Base-by-base conservation (phyloP, 2,329 filamentous ascomycete species). In the Penicillium paneum region DNA sequence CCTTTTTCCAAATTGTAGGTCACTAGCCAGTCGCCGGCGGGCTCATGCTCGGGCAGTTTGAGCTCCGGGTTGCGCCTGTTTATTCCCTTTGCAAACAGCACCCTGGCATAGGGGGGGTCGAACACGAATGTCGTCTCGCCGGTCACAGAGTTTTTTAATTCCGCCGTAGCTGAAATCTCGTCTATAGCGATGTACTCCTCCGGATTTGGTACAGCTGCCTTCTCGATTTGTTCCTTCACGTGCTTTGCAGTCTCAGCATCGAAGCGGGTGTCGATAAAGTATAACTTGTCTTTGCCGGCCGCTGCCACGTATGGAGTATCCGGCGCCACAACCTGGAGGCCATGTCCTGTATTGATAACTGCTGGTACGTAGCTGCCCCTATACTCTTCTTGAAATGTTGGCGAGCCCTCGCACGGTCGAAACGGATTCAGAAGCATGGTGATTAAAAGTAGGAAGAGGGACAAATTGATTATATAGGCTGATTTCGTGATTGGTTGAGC, bases 111-210 rank as follows among this genome's bases (percentile, higher is more conserved):
- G 26, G 29, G 3, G 19, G 50, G 56, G 35, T 59, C 56, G 10
- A 57, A 57, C 11, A 54, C 47, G 13, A 59, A 59, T 49, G 50
- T 52, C 17, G 54, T 59, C 52, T 59, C 56, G 38, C 47, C 50
- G 6, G 54, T 57, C 32, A 28, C 38, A 3, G 4, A 5, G 24
- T 57, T 57, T 52, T 29, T 59, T 13, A 45, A 10, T 48, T 56
- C 54, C n/a, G 50, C 56, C 5, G 54, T 59, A n/a, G 56, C 54
- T 12, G 32, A 28, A 48, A 54, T n/a, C 42, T 52, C 56, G 42
- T 59, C 56, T 44, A 59, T 59, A 17, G 46, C 51, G 42, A 50
- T 19, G 42, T 56, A 59, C 51, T 44, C 39, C 5, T 41, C 21
- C 21, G 15, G 39, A 0, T 26, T 8, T 13, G 52, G 52, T 15